Evolutionary conservation across 2,329 filamentous ascomycete species (phyloP).

Genomic region (Rhexocercosporidium sp.): DNA sequence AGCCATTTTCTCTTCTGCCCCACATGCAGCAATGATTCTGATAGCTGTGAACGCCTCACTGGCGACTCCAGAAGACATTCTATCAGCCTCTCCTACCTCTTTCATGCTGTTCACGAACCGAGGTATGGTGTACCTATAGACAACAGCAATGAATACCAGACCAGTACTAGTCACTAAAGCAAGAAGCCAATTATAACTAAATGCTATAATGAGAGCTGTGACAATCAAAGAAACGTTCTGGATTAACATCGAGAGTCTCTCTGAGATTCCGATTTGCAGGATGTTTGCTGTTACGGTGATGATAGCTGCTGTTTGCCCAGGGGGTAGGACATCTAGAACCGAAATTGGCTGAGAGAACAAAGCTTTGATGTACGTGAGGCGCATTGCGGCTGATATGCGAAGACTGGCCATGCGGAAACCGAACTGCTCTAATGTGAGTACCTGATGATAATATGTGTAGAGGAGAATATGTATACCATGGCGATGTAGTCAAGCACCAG

Average conservation of each 20-base stretch:
- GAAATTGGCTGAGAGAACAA: conserved; percentile 71
- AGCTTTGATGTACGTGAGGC: conserved; percentile 65
- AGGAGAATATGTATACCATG: conserved; percentile 42
- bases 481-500: conserved; percentile 67
- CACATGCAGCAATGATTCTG: conserved; percentile 66
- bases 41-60: conserved; percentile 65
- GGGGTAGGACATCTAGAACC: conserved; percentile 71
- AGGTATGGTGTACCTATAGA: conserved; percentile 56
- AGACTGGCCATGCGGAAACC: conserved; percentile 66
- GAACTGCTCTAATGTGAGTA: conserved; percentile 48
- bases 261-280: conserved; percentile 67
- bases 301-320: conserved; percentile 44
- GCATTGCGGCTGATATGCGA: conserved; percentile 63
- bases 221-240: conserved; percentile 60
- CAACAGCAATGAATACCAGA: conserved; percentile 59
- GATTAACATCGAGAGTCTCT: conserved; percentile 64
- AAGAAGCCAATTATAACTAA: conserved; percentile 62
- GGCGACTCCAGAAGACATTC: conserved; percentile 62
- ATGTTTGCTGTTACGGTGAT: conserved; percentile 69
- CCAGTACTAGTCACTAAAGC: conserved; percentile 63
- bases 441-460: background rate
- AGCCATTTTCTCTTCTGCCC: conserved; percentile 60
- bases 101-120: conserved; percentile 59
- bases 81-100: conserved; percentile 55
- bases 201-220: conserved; percentile 59